A percentile compares a stretch with the other conserved stretches of the same genome.
phyloP scores from a whole-genome alignment of 2,329 filamentous ascomycete genomes.

The Clarireedia sp. region DNA sequence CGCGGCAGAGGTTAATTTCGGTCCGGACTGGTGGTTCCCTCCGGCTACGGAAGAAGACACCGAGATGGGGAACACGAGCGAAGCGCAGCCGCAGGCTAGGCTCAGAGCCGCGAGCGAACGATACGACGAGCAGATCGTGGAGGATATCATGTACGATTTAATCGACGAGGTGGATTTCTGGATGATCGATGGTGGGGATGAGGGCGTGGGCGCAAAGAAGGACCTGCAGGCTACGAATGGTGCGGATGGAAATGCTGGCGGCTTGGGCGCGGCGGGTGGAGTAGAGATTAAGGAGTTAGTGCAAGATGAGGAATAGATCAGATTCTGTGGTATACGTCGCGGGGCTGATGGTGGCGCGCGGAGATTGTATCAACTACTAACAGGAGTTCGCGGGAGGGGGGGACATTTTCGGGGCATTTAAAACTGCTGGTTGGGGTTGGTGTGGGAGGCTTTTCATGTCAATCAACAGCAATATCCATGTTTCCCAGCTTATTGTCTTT shows the following conservation, averaged over 20 bases:
- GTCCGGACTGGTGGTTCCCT: conserved; percentile 85
- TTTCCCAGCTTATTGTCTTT: no score
- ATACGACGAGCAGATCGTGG: conserved; percentile 87
- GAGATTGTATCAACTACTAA: no score
- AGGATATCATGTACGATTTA: conserved; percentile 88
- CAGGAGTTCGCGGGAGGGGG: no score
- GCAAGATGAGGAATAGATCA: conserved; percentile 44
- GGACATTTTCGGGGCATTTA: no score
- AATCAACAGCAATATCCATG: no score
- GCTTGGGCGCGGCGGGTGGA: conserved; percentile 28
- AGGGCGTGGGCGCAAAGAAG: conserved; percentile 20
- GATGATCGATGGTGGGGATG: conserved; percentile 47
- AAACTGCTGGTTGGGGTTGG: no score
- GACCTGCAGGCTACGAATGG: conserved; percentile 15
- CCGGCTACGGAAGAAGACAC: conserved; percentile 48
- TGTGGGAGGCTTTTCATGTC: no score
- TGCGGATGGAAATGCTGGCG: conserved; percentile 15
- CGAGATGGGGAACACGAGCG: conserved; percentile 39
- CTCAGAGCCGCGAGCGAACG: conserved; percentile 60
- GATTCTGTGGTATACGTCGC: not conserved
- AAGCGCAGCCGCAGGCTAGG: conserved; percentile 3
- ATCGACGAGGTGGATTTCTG: conserved; percentile 92
- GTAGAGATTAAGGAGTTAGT: conserved; percentile 58
- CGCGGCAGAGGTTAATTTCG: conserved; percentile 88
- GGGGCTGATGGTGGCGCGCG: no score